Conservation (phyloP, 2,329 filamentous ascomycete species). For the Aspergillus proliferans region DNA sequence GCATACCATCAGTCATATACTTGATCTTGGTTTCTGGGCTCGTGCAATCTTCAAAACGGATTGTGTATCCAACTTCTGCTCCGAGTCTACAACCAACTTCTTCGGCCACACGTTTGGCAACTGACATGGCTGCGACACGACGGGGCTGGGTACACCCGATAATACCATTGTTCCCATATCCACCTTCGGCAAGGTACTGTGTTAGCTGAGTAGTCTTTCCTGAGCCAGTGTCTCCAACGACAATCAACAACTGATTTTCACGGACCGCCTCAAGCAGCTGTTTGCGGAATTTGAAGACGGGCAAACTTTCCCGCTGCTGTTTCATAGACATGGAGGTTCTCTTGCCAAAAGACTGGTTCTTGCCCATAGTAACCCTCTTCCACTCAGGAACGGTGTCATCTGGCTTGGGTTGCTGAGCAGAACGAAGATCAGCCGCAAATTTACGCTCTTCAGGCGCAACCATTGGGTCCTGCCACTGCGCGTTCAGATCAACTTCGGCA, state of each 20-base stretch:
- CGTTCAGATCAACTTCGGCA: constrained; percentile 71
- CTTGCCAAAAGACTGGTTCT: constrained; percentile 75
- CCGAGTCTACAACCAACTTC: constrained; percentile 90
- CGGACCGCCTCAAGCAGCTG: constrained; percentile 81
- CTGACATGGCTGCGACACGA: constrained; percentile 94
- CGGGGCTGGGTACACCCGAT: constrained; percentile 96
- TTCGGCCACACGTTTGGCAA: constrained; percentile 92
- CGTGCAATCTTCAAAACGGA: constrained; percentile 94
- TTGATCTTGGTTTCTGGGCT: constrained; percentile 87
- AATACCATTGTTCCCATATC: constrained; percentile 78
- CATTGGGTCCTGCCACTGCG: constrained; percentile 98
- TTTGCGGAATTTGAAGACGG: constrained; percentile 80
- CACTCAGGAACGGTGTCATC: constrained; percentile 77
- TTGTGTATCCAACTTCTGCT: constrained; percentile 91
- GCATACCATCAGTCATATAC: constrained; percentile 99
- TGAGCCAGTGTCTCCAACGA: constrained; percentile 94
- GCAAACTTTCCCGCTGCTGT: constrained; percentile 82
- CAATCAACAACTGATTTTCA: constrained; percentile 86
- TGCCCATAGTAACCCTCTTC: constrained; percentile 76
- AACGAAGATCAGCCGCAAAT: constrained; percentile 81
- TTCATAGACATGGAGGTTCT: constrained; percentile 89
- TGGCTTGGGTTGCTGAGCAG: constrained; percentile 54
- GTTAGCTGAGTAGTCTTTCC: constrained; percentile 97
- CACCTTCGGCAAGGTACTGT: constrained; percentile 88
- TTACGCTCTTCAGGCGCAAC: constrained; percentile 74